phyloP scores from a whole-genome alignment of 2,329 filamentous ascomycete species.

The Ceratocystis ficicola region DNA sequence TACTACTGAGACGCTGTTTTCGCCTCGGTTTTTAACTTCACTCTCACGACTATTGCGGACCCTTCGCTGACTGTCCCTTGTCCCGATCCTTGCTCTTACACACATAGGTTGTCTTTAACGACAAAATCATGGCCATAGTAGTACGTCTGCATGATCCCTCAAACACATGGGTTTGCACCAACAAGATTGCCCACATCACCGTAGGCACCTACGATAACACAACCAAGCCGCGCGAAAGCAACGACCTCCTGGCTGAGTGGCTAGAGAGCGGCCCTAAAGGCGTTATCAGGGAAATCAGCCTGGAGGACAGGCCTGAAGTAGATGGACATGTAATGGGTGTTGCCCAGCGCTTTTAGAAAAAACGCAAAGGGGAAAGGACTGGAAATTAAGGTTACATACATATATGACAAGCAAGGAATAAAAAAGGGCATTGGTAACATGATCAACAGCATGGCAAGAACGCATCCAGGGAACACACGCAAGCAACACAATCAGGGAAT shows the following conservation, averaged over 20 bases:
- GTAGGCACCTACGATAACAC: constrained; percentile 62
- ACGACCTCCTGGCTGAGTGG: constrained; percentile 69
- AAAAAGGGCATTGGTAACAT: background rate
- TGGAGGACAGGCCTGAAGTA: constrained; percentile 39
- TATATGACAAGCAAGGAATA: background rate
- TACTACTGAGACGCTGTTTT: constrained; percentile 11
- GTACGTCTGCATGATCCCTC: constrained; percentile 54
- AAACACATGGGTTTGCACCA: constrained; percentile 55
- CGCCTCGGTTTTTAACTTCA: background rate
- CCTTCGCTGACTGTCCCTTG: constrained; percentile 1
- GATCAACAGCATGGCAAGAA: background rate
- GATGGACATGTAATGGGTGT: constrained; percentile 40
- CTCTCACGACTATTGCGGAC: background rate
- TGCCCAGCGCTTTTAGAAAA: constrained; percentile 2
- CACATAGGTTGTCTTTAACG: constrained; percentile 64
- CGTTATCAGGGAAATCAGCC: constrained; percentile 37
- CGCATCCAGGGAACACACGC: background rate
- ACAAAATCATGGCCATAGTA: constrained; percentile 81
- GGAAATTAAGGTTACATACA: constrained; percentile 2
- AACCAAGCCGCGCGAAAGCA: constrained; percentile 91
- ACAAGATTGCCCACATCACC: constrained; percentile 75
- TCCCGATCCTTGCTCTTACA: constrained; percentile 36
- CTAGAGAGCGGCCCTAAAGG: constrained; percentile 41
- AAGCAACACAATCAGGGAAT: constrained; percentile 6
- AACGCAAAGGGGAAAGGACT: background rate